Evolutionary conservation across 2,329 filamentous ascomycete genomes (phyloP).

Genomic region (Phyllosticta ampelicida): DNA sequence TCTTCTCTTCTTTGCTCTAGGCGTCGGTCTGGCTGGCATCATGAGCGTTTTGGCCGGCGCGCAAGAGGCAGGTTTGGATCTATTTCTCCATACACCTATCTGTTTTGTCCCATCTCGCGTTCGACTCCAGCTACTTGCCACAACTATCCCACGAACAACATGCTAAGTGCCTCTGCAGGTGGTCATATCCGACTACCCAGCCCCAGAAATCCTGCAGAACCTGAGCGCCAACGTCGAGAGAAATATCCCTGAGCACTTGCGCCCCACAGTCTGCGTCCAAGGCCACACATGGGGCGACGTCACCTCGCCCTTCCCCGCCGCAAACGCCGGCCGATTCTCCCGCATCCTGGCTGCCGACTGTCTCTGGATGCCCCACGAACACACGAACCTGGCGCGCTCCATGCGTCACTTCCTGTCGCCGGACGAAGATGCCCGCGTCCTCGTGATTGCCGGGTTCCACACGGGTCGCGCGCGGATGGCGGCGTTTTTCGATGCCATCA

Average conservation of each 20-base stretch:
- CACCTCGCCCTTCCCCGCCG: constrained; percentile 28
- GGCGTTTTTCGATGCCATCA: constrained; percentile 51
- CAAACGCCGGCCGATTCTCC: constrained; percentile 39
- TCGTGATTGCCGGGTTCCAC: constrained; percentile 62
- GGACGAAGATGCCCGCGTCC: constrained; percentile 40
- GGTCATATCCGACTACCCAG: constrained; percentile 58
- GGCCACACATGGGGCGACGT: constrained; percentile 57
- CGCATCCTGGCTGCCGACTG: constrained; percentile 62
- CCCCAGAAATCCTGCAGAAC: constrained; percentile 47
- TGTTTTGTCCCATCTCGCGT: background rate
- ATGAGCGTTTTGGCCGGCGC: constrained; percentile 36
- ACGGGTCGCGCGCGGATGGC: constrained; percentile 56
- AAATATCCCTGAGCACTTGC: constrained; percentile 36
- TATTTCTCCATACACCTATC: background rate
- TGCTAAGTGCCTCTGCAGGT: constrained; percentile 29
- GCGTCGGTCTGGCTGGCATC: constrained; percentile 39
- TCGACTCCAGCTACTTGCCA: constrained; percentile 27
- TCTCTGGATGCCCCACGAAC: constrained; percentile 65
- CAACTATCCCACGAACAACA: background rate
- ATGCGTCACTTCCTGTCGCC: constrained; percentile 51
- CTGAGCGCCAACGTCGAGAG: constrained; percentile 46
- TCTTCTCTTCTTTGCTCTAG: constrained; percentile 16
- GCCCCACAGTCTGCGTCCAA: constrained; percentile 34
- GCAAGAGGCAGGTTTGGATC: constrained; percentile 24
- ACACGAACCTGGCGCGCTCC: constrained; percentile 52